Base-by-base conservation (phyloP, 495 filamentous ascomycete genomes). In the Penicillium cosmopolitanum region DNA sequence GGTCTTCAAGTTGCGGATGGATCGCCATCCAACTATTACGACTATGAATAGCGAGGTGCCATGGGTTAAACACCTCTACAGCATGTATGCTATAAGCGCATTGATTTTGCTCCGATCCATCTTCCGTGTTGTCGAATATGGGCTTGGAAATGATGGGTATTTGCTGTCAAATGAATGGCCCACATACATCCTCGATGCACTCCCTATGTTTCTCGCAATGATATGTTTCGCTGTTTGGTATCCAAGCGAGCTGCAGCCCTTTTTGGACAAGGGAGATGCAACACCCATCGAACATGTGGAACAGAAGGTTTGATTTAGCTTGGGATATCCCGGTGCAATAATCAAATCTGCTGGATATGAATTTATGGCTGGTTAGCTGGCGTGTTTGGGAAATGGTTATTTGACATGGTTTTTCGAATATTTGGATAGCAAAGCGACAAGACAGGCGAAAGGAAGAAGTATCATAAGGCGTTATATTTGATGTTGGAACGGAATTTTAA, bases 111-210 rank as follows among this genome's bases (percentile, higher is more conserved):
- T 87, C 5, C 78, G 87, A 10, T 81, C 74, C 18, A 59, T 87
- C 19, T 87, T 87, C 65, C 76, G 87, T n/a, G 71, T 85, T 21
- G 63, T 86, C 7, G 87, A 90, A 72, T 89, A 84, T 60, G 34
- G 74, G 0, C 70, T 82, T 73, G 84, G 86, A 0, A 58, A 79
- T 34, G 66, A 73, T 13, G 84, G 85, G 3, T 77, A 73, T 55
- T 51, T 78, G 13, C 51, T 87, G 31, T 61, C 47, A 5, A 72
- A 82, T 51, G 86, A 89, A 69, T 78, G 78, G 70, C 76, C 79
- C 51, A 54, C 86, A 38, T 88, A 86, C 65, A 58, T 86, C 9
- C 87, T 87, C 55, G 86, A 89, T 63, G 66, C 75, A 31, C 44
- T 76, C 31, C 66, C 82, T 18, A 88, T 88, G 84, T 58, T 80